These are phyloP conservation scores for Coemansia pectinata DNA, from an alignment of 192 early-diverging fungal genomes.

Conservation along the genomic window DNA sequence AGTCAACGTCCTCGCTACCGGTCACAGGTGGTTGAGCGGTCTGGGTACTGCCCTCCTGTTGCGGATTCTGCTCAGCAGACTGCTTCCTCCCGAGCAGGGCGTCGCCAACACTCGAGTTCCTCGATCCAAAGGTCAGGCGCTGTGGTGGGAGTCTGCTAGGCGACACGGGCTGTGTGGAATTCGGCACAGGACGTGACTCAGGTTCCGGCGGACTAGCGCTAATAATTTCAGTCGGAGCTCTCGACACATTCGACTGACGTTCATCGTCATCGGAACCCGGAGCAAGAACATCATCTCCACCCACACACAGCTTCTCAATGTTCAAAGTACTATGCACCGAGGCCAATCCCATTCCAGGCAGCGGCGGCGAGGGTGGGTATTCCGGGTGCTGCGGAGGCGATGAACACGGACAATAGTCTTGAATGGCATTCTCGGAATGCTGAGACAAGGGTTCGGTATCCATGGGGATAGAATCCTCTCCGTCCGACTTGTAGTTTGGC, in stretches of 20 bases:
- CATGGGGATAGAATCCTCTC: not conserved
- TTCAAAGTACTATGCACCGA: not conserved
- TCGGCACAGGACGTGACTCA: not conserved
- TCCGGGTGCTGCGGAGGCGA: not conserved
- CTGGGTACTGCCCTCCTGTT: not conserved
- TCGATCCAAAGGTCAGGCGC: not conserved
- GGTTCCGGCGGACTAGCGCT: not conserved
- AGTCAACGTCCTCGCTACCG: not conserved
- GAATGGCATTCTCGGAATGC: not conserved
- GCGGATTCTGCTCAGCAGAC: not conserved
- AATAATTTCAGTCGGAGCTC: not conserved
- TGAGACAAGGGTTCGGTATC: conserved; percentile 5
- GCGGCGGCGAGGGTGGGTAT: not conserved
- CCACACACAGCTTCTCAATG: not conserved
- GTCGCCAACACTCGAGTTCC: not conserved
- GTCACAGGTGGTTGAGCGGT: not conserved
- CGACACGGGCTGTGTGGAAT: conserved; percentile 27
- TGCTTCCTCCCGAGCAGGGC: not conserved
- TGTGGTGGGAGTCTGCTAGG: conserved; percentile 18
- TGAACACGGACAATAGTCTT: not conserved
- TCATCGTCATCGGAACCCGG: not conserved
- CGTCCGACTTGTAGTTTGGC: not conserved
- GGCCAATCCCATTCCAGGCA: not conserved
- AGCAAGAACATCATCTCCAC: not conserved
- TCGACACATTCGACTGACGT: not conserved